Conservation (phyloP, 2,329 filamentous ascomycete species). For the Escovopsis weberi region DNA sequence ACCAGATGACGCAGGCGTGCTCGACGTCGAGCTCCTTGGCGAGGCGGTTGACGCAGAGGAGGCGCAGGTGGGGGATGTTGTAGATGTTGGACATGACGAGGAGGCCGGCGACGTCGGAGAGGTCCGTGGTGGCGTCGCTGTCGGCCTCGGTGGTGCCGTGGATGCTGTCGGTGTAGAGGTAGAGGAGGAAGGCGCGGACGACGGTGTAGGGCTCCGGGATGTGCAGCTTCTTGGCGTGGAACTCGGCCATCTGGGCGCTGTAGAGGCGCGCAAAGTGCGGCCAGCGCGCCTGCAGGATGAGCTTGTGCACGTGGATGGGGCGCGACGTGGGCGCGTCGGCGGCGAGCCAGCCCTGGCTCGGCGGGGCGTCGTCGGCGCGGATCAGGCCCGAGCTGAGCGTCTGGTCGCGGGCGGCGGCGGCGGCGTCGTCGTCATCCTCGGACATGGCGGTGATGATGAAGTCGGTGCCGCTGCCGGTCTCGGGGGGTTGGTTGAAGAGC, state of each 20-base stretch:
- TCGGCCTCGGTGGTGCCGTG: slow-evolving; percentile 34
- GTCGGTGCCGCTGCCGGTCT: slow-evolving; percentile 74
- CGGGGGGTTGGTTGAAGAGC: slow-evolving; percentile 75
- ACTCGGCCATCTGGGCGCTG: slow-evolving; percentile 90
- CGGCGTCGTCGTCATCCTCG: slow-evolving; percentile 48
- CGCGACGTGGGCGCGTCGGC: slow-evolving; percentile 53
- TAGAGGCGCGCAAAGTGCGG: slow-evolving; percentile 90
- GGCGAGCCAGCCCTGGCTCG: slow-evolving; percentile 41
- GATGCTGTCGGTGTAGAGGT: slow-evolving; percentile 93
- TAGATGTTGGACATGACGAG: slow-evolving; percentile 98
- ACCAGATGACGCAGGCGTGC: slow-evolving; percentile 92
- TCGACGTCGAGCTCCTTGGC: slow-evolving; percentile 86
- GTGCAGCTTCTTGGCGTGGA: slow-evolving; percentile 93
- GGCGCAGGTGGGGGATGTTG: slow-evolving; percentile 83
- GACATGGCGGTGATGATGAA: slow-evolving; percentile 80
- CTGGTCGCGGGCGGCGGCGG: slow-evolving; percentile 34
- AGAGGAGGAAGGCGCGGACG: slow-evolving; percentile 88
- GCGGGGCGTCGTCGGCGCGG: slow-evolving; percentile 26
- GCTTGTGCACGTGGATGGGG: slow-evolving; percentile 86
- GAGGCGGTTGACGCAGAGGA: slow-evolving; percentile 81
- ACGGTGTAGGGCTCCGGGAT: slow-evolving; percentile 93
- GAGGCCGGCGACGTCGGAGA: slow-evolving; percentile 82
- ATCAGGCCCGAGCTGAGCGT: slow-evolving; percentile 37
- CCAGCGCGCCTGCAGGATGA: slow-evolving; percentile 91
- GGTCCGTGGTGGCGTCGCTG: slow-evolving; percentile 58